These are phyloP conservation scores for Fusarium illudens DNA, from an alignment of 2,329 filamentous ascomycete species.

Conservation along the genomic window DNA sequence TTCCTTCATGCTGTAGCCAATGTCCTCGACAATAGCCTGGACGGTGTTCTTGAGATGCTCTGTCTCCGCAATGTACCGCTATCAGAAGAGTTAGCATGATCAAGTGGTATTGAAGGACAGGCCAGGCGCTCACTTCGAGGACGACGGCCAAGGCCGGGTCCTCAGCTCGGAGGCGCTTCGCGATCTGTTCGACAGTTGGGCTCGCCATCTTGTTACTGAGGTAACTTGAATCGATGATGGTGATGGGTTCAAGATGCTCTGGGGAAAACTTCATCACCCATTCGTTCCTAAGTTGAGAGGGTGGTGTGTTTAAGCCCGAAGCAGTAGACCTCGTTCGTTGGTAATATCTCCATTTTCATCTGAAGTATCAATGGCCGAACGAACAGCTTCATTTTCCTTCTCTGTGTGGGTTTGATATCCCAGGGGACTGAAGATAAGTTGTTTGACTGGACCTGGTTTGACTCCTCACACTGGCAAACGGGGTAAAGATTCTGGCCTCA, in stretches of 20 bases:
- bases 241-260: constrained; percentile 3
- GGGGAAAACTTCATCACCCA: neutral
- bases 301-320: neutral
- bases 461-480: neutral
- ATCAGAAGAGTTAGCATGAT: neutral
- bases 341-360: neutral
- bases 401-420: neutral
- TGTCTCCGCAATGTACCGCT: constrained; percentile 28
- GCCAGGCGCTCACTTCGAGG: constrained; percentile 7
- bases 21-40: constrained; percentile 27
- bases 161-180: constrained; percentile 2
- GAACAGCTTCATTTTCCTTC: neutral
- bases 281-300: neutral
- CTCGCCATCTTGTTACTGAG: neutral
- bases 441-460: neutral
- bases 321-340: neutral
- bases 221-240: neutral
- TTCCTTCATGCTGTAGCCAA: constrained; percentile 15
- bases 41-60: constrained; percentile 24
- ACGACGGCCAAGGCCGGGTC: neutral
- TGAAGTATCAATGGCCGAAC: neutral
- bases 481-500: neutral
- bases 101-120: neutral
- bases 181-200: constrained; percentile 10
- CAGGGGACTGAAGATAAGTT: neutral